Percentiles rank a stretch among this genome's conserved stretches.
Conservation (phyloP, 2,329 filamentous ascomycete genomes). For the Fusarium aywerte region DNA sequence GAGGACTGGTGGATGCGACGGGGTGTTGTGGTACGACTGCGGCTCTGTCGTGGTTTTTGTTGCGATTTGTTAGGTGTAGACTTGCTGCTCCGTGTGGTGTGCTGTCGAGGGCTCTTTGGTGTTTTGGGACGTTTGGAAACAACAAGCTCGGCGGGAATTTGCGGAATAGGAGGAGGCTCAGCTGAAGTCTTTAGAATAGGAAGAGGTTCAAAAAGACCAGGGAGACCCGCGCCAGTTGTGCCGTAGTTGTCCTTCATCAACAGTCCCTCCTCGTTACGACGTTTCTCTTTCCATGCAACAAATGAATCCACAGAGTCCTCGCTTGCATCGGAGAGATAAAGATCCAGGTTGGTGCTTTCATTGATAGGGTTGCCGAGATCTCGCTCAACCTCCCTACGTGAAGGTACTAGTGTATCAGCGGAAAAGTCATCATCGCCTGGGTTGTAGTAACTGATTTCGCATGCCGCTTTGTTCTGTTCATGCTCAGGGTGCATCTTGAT, state of each 20-base stretch:
- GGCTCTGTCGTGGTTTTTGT: slow-evolving; percentile 5
- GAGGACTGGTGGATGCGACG: slow-evolving; percentile 12
- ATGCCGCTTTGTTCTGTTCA: slow-evolving; percentile 6
- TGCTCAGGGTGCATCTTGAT: slow-evolving; percentile 43
- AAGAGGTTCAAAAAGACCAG: slow-evolving; percentile 45
- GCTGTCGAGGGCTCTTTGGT: slow-evolving; percentile 17
- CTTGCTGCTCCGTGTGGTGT: slow-evolving; percentile 23
- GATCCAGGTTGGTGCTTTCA: neutral
- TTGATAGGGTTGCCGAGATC: slow-evolving; percentile 10
- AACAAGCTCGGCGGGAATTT: neutral
- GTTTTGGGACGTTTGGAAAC: slow-evolving; percentile 13
- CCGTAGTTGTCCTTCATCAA: slow-evolving; percentile 47
- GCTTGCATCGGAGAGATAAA: slow-evolving; percentile 40
- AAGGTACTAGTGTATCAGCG: slow-evolving; percentile 28
- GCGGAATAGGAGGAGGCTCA: slow-evolving; percentile 11
- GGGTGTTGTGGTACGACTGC: slow-evolving; percentile 16
- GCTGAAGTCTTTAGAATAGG: slow-evolving; percentile 16
- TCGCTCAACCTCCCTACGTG: slow-evolving; percentile 14
- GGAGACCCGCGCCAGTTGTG: slow-evolving; percentile 38
- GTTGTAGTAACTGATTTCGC: slow-evolving; percentile 19
- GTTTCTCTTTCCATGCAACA: slow-evolving; percentile 29
- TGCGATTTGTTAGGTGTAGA: slow-evolving; percentile 14
- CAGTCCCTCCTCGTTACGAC: slow-evolving; percentile 40
- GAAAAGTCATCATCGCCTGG: slow-evolving; percentile 34
- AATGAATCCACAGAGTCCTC: slow-evolving; percentile 48